Conservation (phyloP, 139 green algal genomes). For the Dunaliella primolecta region DNA sequence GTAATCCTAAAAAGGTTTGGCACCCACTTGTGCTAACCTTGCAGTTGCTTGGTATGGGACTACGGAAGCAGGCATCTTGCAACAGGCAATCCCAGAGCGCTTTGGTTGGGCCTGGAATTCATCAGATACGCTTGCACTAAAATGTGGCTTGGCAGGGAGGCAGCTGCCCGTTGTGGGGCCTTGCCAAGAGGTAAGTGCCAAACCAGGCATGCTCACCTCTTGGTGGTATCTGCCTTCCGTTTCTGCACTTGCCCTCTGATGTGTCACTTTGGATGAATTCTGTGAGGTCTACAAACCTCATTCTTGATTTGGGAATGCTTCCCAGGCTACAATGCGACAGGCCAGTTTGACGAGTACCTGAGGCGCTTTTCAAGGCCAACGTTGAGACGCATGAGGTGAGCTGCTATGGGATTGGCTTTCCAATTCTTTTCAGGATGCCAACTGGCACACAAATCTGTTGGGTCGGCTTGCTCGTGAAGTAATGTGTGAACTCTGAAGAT, state of each 20-base stretch:
- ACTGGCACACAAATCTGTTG: not conserved
- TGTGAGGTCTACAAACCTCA: not conserved
- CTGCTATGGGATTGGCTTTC: not conserved
- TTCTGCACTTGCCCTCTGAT: not conserved
- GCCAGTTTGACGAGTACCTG: not conserved
- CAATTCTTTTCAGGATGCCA: not conserved
- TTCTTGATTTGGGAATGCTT: too few species aligned
- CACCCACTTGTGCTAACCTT: not conserved
- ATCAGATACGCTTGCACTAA: conserved; percentile 26
- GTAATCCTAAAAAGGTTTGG: too few species aligned
- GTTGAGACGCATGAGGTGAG: not conserved
- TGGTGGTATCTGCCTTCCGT: not conserved
- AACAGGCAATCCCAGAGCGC: conserved; percentile 42
- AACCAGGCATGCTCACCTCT: not conserved
- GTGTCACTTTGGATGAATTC: not conserved
- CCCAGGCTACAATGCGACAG: not conserved
- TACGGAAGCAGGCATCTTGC: conserved; percentile 9
- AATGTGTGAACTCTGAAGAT: too few species aligned
- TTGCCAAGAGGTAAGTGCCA: not conserved
- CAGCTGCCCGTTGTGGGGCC: not conserved
- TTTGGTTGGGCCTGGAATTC: conserved; percentile 76
- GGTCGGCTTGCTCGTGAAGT: not conserved
- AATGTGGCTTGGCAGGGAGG: conserved; percentile 5
- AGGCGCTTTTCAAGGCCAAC: not conserved
- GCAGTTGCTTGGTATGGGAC: conserved; percentile 34